Conservation (phyloP, 495 filamentous ascomycete genomes). For the Penicillium canescens region DNA sequence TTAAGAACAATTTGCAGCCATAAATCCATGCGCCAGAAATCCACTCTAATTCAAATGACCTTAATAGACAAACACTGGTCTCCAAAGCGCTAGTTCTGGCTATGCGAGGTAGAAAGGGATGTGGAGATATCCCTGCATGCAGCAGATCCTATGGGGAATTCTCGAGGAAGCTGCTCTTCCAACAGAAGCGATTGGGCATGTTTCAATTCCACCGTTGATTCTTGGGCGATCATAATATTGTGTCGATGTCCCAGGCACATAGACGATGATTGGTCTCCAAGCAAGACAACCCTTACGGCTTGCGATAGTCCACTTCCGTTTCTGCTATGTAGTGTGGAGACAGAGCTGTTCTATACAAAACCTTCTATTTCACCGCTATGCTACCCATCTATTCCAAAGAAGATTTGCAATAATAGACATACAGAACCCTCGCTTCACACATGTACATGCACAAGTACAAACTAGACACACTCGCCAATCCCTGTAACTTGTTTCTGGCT, state of each 20-base stretch:
- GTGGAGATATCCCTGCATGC: constrained; percentile 24
- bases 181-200: constrained; percentile 12
- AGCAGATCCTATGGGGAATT: constrained; percentile 21
- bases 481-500: background rate
- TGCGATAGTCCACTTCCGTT: too few relatives aligned
- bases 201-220: background rate
- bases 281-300: too few relatives aligned
- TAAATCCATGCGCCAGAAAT: background rate
- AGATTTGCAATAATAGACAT: too few relatives aligned
- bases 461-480: too few relatives aligned
- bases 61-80: background rate
- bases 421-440: too few relatives aligned
- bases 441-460: too few relatives aligned
- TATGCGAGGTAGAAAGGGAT: constrained; percentile 5
- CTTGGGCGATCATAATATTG: background rate
- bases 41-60: background rate
- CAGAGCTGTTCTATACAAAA: too few relatives aligned
- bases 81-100: background rate
- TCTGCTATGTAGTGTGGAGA: too few relatives aligned
- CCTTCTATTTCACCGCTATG: too few relatives aligned
- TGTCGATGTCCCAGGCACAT: background rate
- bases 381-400: too few relatives aligned
- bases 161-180: background rate
- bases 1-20: too few relatives aligned
- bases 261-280: background rate